Evolutionary conservation across 352 stramenopile species (phyloP).

Genomic region (Pythium dissimile): DNA sequence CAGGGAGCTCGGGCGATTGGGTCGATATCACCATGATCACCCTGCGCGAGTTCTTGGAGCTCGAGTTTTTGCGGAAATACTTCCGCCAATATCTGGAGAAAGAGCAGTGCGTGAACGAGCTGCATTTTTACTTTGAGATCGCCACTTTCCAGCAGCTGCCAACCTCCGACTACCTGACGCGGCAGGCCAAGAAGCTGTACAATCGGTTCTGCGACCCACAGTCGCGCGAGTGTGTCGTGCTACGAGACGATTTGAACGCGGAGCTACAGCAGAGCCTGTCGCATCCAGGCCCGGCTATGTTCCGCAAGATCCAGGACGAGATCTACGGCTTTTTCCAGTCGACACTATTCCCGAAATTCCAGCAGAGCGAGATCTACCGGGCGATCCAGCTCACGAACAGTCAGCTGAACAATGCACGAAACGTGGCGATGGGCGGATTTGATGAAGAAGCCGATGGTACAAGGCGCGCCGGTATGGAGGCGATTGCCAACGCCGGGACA

Average conservation of each 20-base stretch:
- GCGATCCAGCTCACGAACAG: conserved; percentile 43
- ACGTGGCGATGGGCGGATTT: conserved; percentile 2
- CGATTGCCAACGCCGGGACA: background rate
- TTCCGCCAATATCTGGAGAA: conserved; percentile 73
- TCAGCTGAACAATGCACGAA: conserved; percentile 6
- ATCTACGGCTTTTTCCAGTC: conserved; percentile 64
- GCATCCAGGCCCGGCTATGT: conserved; percentile 55
- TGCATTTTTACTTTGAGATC: conserved; percentile 79
- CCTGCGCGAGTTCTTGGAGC: conserved; percentile 57
- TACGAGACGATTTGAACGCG: conserved; percentile 24
- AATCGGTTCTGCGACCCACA: conserved; percentile 58
- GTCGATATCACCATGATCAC: conserved; percentile 48
- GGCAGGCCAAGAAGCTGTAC: conserved; percentile 65
- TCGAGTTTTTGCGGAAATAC: conserved; percentile 49
- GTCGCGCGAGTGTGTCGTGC: conserved; percentile 54
- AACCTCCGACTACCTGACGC: conserved; percentile 67
- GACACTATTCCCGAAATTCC: conserved; percentile 71
- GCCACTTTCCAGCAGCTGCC: conserved; percentile 67
- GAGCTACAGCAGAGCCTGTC: conserved; percentile 37
- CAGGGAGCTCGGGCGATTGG: conserved; percentile 16
- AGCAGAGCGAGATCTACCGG: conserved; percentile 63
- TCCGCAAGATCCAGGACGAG: conserved; percentile 65
- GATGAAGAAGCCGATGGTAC: background rate
- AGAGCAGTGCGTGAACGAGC: conserved; percentile 63
- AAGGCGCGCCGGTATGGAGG: background rate